Evolutionary conservation across 164 flowering plant species (phyloP), one percentile per base, ranked within the genome.

Genomic region (Berberis thunbergii): DNA sequence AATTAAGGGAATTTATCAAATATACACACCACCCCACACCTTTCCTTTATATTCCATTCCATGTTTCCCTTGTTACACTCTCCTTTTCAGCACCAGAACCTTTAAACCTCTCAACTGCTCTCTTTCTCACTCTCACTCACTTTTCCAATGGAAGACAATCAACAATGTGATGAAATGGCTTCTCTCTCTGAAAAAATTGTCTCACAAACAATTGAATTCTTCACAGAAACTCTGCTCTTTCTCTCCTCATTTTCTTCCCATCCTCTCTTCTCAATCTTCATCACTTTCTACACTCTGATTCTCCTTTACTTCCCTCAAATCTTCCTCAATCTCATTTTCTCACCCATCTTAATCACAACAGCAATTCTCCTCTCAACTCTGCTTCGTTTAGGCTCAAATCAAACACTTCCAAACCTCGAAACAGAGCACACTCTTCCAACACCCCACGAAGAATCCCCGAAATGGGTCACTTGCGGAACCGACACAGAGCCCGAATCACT

Each of bases 261-360:
- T 56, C 88, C 93, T 67, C 81, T 90, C 53, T 80, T 91, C 66
- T 85, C 96, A 0, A 65, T 66, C 62, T 12, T 84, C 43, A 49
- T 85, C 72, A 72, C 91, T 26, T 67, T 84, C n/a, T 84, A 74
- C 81, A 64, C 65, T 63, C 59, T 91, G 1, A 65, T 81, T 53
- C 78, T 86, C 64, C 84, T 91, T 67, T 91, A 85, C 53, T 71
- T 78, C 67, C 97, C 96, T 1, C 69, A 46, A 10, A 13, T 66
- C 64, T 75, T 78, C 66, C 60, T 70, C 60, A 54, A 43, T 26
- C 38, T 80, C 54, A 43, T 82, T 45, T 64, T 77, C 83, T 85
- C 89, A 4, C 93, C 93, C 1, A 73, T 80, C 38, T 59, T 80
- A 5, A 62, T 79, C 57, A 60, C 78, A 71, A 80, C 97, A 4